A percentile compares a stretch with the other conserved stretches of the same genome.
Conservation (phyloP, 1,139 yeast species). For the Diutina ranongensis region DNA sequence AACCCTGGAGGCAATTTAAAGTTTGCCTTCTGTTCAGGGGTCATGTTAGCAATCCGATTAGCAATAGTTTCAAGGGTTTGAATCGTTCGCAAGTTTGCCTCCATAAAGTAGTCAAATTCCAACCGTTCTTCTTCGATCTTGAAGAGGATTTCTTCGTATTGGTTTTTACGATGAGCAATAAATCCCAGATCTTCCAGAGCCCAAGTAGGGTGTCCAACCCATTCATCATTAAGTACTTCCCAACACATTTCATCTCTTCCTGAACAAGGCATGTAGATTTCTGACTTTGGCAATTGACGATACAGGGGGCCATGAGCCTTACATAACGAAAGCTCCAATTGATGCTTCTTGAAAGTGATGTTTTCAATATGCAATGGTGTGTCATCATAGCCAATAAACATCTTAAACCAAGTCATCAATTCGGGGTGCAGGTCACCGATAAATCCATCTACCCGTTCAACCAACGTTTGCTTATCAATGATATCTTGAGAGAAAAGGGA, state of each 20-base stretch:
- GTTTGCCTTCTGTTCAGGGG: conserved; percentile 73
- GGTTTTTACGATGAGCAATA: conserved; percentile 95
- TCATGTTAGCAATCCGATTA: conserved; percentile 87
- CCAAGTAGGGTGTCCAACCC: conserved; percentile 99
- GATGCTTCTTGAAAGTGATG: conserved; percentile 80
- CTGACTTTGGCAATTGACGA: conserved; percentile 85
- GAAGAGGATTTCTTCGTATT: conserved; percentile 89
- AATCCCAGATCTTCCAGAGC: conserved; percentile 98
- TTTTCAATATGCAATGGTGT: conserved; percentile 74
- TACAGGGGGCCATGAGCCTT: conserved; percentile 89
- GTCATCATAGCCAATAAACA: conserved; percentile 80
- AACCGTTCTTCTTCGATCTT: conserved; percentile 96
- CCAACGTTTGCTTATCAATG: conserved; percentile 70
- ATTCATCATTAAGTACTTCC: conserved; percentile 96
- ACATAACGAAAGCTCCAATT: conserved; percentile 77
- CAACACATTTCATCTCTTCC: conserved; percentile 99
- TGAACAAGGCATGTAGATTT: conserved; percentile 94
- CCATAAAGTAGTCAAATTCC: conserved; percentile 93
- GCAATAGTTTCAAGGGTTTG: conserved; percentile 95
- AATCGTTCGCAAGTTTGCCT: conserved; percentile 85
- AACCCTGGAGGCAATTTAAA: conserved; percentile 88
- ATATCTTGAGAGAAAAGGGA: conserved; percentile 84
- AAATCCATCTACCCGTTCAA: conserved; percentile 76
- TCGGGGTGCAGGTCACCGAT: conserved; percentile 70
- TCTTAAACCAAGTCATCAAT: conserved; percentile 80